Conservation (phyloP, 768 basidiomycete species). For the Hygrocybe punicea region DNA sequence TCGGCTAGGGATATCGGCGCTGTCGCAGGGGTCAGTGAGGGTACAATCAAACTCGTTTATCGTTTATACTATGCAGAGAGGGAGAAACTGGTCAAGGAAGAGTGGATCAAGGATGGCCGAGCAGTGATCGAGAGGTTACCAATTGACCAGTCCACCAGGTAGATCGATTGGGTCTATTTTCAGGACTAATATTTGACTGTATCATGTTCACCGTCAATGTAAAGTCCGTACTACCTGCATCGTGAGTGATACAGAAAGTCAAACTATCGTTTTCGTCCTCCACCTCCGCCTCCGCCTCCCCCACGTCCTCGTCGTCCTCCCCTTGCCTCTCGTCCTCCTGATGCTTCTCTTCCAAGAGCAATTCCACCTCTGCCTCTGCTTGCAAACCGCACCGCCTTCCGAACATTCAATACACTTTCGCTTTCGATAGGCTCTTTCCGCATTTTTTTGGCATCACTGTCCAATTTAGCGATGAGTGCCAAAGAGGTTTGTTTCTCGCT, state of each 20-base stretch:
- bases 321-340: conserved; percentile 25
- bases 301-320: conserved; percentile 26
- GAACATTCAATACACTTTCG: conserved; percentile 69
- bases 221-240: neutral
- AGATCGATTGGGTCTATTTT: conserved; percentile 17
- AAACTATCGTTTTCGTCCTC: conserved; percentile 28
- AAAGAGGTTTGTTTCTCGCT: conserved; percentile 73
- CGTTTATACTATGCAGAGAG: conserved; percentile 68
- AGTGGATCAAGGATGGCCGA: conserved; percentile 81
- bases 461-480: conserved; percentile 73
- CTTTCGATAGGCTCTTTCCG: conserved; percentile 43
- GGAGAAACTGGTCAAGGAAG: conserved; percentile 77
- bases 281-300: conserved; percentile 7
- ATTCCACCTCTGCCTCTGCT: conserved; percentile 66
- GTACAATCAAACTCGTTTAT: conserved; percentile 91
- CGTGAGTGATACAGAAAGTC: no score
- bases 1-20: conserved; percentile 80
- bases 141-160: conserved; percentile 37
- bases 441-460: conserved; percentile 65
- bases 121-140: conserved; percentile 51
- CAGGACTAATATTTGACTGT: conserved; percentile 3
- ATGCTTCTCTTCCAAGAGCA: conserved; percentile 48
- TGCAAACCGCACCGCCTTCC: conserved; percentile 81
- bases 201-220: neutral
- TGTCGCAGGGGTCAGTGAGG: conserved; percentile 93